Conservation (phyloP, 2,329 filamentous ascomycete species). For the Cladophialophora yegresii region DNA sequence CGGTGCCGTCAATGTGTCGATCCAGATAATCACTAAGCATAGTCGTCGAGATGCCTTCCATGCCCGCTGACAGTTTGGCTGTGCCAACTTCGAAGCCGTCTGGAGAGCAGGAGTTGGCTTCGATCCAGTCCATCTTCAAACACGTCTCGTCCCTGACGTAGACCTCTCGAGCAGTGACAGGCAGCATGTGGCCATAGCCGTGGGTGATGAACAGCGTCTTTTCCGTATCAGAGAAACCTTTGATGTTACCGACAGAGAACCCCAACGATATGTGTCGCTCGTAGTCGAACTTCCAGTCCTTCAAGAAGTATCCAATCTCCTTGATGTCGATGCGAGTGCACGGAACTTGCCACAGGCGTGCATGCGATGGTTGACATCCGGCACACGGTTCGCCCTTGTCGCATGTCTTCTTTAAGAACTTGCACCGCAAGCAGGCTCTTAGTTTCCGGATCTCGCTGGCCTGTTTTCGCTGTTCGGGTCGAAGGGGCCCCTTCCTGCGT, state of each 20-base stretch:
- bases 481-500: slow-evolving; percentile 81
- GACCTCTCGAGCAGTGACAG: slow-evolving; percentile 90
- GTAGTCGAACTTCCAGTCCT: slow-evolving; percentile 97
- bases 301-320: slow-evolving; percentile 98
- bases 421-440: slow-evolving; percentile 89
- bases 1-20: slow-evolving; percentile 87
- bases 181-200: slow-evolving; percentile 89
- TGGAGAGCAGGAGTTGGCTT: slow-evolving; percentile 69
- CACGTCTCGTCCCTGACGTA: slow-evolving; percentile 89
- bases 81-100: slow-evolving; percentile 84
- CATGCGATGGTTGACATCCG: slow-evolving; percentile 93
- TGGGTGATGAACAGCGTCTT: slow-evolving; percentile 88
- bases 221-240: slow-evolving; percentile 69
- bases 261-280: slow-evolving; percentile 84
- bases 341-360: slow-evolving; percentile 93
- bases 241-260: slow-evolving; percentile 92
- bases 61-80: slow-evolving; percentile 82
- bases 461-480: slow-evolving; percentile 92
- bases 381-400: slow-evolving; percentile 96
- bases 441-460: slow-evolving; percentile 96
- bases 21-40: slow-evolving; percentile 90
- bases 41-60: slow-evolving; percentile 79
- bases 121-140: slow-evolving; percentile 92
- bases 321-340: slow-evolving; percentile 99
- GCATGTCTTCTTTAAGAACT: slow-evolving; percentile 98